A percentile compares a stretch with the other conserved stretches of the same genome.
Evolutionary conservation across 192 early-diverging fungal species (phyloP).

Genomic region (Coemansia sp.): DNA sequence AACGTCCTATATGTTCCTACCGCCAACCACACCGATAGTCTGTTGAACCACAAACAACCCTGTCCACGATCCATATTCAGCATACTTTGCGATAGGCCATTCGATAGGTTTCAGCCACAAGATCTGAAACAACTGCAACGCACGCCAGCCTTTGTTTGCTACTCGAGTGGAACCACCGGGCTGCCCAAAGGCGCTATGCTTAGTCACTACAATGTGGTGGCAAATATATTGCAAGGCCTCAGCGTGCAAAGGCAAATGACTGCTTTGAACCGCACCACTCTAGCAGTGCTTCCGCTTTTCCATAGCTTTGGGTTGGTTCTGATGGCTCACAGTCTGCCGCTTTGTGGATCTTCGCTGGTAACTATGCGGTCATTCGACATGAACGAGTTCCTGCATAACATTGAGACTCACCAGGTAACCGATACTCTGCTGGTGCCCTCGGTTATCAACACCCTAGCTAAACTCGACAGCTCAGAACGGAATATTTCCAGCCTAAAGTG

Average conservation of each 20-base stretch:
- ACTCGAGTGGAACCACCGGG: conserved; percentile 69
- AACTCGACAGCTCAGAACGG: conserved; percentile 61
- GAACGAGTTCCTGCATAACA: conserved; percentile 53
- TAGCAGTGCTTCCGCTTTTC: conserved; percentile 62
- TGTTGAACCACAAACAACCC: neutral
- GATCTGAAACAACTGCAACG: neutral
- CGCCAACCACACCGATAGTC: neutral
- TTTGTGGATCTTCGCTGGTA: conserved; percentile 39
- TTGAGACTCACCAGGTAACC: conserved; percentile 66
- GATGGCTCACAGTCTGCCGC: conserved; percentile 21
- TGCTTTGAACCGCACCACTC: conserved; percentile 2
- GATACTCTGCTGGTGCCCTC: conserved; percentile 66
- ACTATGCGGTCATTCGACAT: conserved; percentile 74
- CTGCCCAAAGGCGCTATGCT: conserved; percentile 62
- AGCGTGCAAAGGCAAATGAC: conserved; percentile 1
- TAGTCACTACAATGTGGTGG: conserved; percentile 66
- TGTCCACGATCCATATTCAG: conserved; percentile 11
- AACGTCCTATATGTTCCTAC: neutral
- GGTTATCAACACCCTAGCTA: conserved; percentile 65
- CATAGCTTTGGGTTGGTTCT: conserved; percentile 54
- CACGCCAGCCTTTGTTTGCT: conserved; percentile 57
- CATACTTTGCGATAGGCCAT: neutral
- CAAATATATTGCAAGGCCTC: conserved; percentile 55
- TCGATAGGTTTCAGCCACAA: neutral
- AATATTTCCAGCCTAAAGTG: conserved; percentile 58